Evolutionary conservation across 2,329 filamentous ascomycete genomes (phyloP).

Genomic region (Calonectria pseudoturangicola): DNA sequence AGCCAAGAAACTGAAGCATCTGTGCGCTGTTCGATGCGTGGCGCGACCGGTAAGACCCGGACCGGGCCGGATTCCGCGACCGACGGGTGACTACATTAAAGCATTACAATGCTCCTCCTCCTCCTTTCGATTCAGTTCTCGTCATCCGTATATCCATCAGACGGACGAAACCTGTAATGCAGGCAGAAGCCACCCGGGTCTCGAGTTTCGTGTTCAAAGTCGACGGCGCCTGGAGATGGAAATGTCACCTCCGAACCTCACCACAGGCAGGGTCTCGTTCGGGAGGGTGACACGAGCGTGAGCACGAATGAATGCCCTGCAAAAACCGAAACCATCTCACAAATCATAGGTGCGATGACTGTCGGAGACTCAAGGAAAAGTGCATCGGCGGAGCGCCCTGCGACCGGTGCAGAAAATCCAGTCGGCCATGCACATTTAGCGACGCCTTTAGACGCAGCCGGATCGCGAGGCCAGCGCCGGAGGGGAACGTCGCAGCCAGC

Average conservation of each 20-base stretch:
- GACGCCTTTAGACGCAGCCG: conserved; percentile 20
- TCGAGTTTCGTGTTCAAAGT: background rate
- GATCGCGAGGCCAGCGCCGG: background rate
- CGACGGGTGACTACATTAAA: conserved; percentile 6
- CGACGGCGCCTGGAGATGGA: background rate
- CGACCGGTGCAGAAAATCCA: conserved; percentile 71
- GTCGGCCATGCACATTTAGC: conserved; percentile 28
- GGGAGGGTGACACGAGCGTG: conserved; percentile 18
- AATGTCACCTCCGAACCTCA: conserved; percentile 9
- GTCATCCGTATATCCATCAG: background rate
- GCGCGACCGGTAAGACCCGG: conserved; percentile 1
- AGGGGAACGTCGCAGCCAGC: background rate
- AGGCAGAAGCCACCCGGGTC: background rate
- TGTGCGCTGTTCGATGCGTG: background rate
- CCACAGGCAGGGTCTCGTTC: conserved; percentile 1
- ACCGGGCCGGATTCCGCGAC: conserved; percentile 4
- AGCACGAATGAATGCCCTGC: background rate
- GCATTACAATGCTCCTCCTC: background rate
- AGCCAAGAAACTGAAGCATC: background rate
- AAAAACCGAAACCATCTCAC: background rate
- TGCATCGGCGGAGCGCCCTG: conserved; percentile 74
- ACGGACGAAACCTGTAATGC: background rate
- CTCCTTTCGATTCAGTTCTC: background rate
- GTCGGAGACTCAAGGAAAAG: conserved; percentile 73
- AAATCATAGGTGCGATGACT: conserved; percentile 68